A percentile compares a stretch with the other conserved stretches of the same genome.
These are phyloP conservation scores for Arthrobotrys entomopaga DNA, from an alignment of 2,329 filamentous ascomycete species.

Conservation along the genomic window DNA sequence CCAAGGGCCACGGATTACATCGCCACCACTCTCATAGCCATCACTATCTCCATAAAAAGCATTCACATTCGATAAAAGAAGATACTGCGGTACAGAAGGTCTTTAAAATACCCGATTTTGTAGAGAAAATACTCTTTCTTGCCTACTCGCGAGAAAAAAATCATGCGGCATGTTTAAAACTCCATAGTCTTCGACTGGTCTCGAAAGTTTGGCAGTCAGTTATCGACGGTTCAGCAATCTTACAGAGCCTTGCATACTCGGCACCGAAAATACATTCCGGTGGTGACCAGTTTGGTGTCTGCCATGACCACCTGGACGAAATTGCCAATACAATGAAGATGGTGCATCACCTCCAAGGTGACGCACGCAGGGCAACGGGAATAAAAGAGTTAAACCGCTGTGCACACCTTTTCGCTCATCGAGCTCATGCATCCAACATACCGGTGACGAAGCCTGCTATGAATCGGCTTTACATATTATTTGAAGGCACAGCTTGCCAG, in stretches of 20 bases:
- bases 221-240: not conserved
- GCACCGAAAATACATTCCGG: constrained; percentile 3
- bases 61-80: not conserved
- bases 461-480: constrained; percentile 3
- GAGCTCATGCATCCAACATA: constrained; percentile 3
- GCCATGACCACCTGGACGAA: constrained; percentile 14
- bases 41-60: not conserved
- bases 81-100: constrained; percentile 1
- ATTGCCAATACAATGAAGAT: constrained; percentile 15
- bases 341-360: constrained; percentile 3
- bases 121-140: constrained; percentile 8
- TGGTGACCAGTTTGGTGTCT: constrained; percentile 4
- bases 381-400: constrained; percentile 9
- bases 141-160: not conserved
- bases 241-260: constrained; percentile 4
- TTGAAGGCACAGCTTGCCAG: not conserved
- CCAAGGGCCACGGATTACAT: not conserved
- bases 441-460: not conserved
- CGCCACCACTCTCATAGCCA: not conserved
- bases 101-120: not conserved
- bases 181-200: constrained; percentile 1
- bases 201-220: constrained; percentile 9
- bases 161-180: not conserved
- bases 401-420: not conserved
- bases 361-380: not conserved